Evolutionary conservation across 2,329 filamentous ascomycete species (phyloP).

Genomic region (Tolypocladium tropicale): DNA sequence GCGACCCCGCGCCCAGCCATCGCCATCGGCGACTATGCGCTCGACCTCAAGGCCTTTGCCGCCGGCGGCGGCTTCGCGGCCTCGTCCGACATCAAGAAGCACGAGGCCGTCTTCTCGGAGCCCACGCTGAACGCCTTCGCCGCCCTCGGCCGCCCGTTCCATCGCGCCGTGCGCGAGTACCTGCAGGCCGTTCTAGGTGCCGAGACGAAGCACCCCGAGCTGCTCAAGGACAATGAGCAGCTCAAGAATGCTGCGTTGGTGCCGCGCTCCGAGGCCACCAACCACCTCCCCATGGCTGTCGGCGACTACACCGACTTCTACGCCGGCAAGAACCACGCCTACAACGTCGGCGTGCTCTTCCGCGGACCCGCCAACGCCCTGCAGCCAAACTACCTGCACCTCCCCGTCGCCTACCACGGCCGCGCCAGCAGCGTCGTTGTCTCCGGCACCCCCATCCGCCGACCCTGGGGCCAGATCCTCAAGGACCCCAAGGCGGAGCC

Average conservation of each 20-base stretch:
- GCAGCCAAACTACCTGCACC: conserved; percentile 71
- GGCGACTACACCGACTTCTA: conserved; percentile 84
- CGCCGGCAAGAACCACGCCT: conserved; percentile 69
- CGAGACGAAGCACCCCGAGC: conserved; percentile 30
- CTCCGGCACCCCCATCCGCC: conserved; percentile 60
- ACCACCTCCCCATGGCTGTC: conserved; percentile 65
- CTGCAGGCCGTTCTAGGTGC: conserved; percentile 51
- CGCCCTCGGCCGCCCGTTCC: conserved; percentile 54
- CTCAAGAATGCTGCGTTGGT: conserved; percentile 19
- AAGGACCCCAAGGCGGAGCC: conserved; percentile 34
- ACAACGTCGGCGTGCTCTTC: conserved; percentile 59
- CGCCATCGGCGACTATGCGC: conserved; percentile 61
- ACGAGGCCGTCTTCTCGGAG: conserved; percentile 14
- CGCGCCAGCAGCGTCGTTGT: conserved; percentile 66
- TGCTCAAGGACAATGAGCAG: conserved; percentile 25
- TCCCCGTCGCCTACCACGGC: conserved; percentile 75
- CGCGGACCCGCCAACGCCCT: conserved; percentile 63
- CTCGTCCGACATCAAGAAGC: conserved; percentile 13
- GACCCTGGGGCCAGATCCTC: conserved; percentile 67
- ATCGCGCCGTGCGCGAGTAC: conserved; percentile 59
- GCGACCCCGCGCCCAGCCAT: conserved; percentile 52
- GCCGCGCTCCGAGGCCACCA: conserved; percentile 37
- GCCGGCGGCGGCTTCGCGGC: conserved; percentile 26
- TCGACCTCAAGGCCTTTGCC: conserved; percentile 59
- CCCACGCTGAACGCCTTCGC: conserved; percentile 22